Conservation (phyloP, 2,329 filamentous ascomycete species). For the Cladophialophora carrionii region DNA sequence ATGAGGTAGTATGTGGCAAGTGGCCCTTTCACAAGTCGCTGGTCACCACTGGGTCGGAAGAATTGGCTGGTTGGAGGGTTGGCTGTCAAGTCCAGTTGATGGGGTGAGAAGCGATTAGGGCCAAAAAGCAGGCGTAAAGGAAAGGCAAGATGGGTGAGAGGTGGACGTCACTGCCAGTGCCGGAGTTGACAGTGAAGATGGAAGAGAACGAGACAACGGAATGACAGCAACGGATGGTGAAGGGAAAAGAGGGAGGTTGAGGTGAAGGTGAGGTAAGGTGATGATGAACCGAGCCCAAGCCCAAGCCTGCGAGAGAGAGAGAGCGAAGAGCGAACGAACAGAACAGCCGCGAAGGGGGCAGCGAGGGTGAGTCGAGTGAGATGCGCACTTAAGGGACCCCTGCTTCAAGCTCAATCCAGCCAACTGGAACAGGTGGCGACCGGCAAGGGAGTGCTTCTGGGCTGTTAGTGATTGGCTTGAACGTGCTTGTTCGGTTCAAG, state of each 20-base stretch:
- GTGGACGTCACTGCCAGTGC: constrained; percentile 24
- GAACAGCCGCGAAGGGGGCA: not conserved
- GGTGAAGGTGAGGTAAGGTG: constrained; percentile 12
- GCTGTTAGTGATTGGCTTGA: constrained; percentile 11
- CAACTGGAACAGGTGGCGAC: constrained; percentile 15
- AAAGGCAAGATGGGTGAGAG: constrained; percentile 26
- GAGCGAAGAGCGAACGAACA: not conserved
- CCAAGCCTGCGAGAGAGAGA: constrained; percentile 15
- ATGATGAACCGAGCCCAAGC: constrained; percentile 9
- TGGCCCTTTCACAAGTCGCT: not conserved
- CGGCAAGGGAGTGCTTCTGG: constrained; percentile 2
- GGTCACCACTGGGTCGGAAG: constrained; percentile 9
- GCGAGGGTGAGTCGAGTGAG: not conserved
- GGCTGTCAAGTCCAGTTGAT: constrained; percentile 12
- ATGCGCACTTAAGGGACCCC: not conserved
- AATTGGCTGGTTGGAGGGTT: constrained; percentile 13
- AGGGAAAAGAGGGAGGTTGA: constrained; percentile 15
- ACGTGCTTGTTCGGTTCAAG: constrained; percentile 7
- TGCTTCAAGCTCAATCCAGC: constrained; percentile 7
- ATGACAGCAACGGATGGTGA: constrained; percentile 20
- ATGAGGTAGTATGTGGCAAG: constrained; percentile 26
- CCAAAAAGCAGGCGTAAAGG: constrained; percentile 27
- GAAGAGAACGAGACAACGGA: constrained; percentile 25
- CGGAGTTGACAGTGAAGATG: constrained; percentile 22
- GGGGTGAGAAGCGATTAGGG: constrained; percentile 25